Evolutionary conservation across 164 flowering plant species (phyloP), one percentile per base, ranked within the genome.

Genomic region (Saururus chinensis): DNA sequence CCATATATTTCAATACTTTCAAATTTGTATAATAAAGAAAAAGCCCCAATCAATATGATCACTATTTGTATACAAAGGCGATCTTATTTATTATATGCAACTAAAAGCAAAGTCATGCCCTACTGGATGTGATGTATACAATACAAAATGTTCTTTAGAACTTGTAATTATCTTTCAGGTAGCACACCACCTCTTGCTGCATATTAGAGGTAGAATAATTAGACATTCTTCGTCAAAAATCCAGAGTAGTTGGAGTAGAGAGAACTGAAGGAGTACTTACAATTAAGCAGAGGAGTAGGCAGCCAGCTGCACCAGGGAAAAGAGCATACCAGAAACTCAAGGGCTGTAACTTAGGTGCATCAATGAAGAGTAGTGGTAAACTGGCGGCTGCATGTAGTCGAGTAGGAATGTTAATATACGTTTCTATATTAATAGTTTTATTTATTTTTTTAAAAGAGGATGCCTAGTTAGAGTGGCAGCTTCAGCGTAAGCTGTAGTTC

Each of bases 141-240:
- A 42, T 14, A 42, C 17, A 14, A 42, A 42, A 14, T 14, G 7
- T 42, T 14, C 49, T 42, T 86, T 79, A 92, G 62, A 92, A 92
- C 54, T 82, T 89, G 80, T 75, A 52, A 60, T 86, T 89, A n/a
- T 81, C 81, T 77, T 83, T 89, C 84, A 92, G 60, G 80, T 81
- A 86, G 53, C 74, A 52, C 55, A 92, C 96, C n/a, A 88, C 61
- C 84, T 83, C 93, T 86, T 92, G 98, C 98, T 92, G 96, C 81
- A 77, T 14, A 37, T 35, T 10, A 26, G 8, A 61, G 37, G 11
- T 62, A 45, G 16, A 51, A 53, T 53, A 64, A 40, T 16, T 16
- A 21, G 10, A 10, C 7, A 48, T 19, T 40, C 24, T 14, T 21
- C 51, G 3, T 0, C 6, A 1, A 9, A 25, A 3, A 9, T 1